A percentile compares a stretch with the other conserved stretches of the same genome.
These are phyloP conservation scores for Phytophthora pinifolia DNA, from an alignment of 352 stramenopile species.

Conservation along the genomic window DNA sequence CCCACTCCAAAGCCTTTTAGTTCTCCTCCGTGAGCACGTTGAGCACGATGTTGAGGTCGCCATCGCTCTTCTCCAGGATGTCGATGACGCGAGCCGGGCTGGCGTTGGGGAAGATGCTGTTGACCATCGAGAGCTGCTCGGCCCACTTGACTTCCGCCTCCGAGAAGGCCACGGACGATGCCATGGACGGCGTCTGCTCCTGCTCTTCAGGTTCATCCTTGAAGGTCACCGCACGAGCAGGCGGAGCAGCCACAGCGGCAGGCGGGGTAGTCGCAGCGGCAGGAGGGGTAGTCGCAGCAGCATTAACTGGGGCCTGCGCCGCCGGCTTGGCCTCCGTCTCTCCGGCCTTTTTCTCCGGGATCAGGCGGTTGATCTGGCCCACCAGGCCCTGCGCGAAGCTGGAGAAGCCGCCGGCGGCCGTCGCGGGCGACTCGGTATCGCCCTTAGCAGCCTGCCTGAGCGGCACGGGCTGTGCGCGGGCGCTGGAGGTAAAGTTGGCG, in stretches of 20 bases:
- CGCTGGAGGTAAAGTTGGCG: conserved; percentile 24
- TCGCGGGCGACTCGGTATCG: conserved; percentile 37
- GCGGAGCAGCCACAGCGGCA: conserved; percentile 6
- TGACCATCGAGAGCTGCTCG: conserved; percentile 63
- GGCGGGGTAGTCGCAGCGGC: conserved; percentile 5
- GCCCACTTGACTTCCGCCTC: conserved; percentile 74
- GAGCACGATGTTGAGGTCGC: conserved; percentile 73
- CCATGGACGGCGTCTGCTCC: conserved; percentile 24
- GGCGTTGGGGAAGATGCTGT: conserved; percentile 65
- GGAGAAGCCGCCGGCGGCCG: conserved; percentile 53
- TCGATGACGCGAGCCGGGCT: conserved; percentile 46
- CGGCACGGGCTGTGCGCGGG: neutral
- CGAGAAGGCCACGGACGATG: conserved; percentile 45
- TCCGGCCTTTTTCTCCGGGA: conserved; percentile 53
- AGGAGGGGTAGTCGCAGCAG: conserved; percentile 1
- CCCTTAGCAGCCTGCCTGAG: conserved; percentile 28
- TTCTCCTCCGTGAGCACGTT: conserved; percentile 74
- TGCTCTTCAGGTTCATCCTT: conserved; percentile 13
- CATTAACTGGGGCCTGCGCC: conserved; percentile 2
- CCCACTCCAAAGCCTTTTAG: conserved; percentile 10
- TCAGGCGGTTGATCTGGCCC: conserved; percentile 61
- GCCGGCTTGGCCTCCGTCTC: conserved; percentile 20
- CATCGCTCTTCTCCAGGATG: conserved; percentile 59
- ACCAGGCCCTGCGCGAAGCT: conserved; percentile 70
- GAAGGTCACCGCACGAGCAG: conserved; percentile 3